phyloP scores from a whole-genome alignment of 1,284 basidiomycete species.

The Coniferiporia sulphurascens region DNA sequence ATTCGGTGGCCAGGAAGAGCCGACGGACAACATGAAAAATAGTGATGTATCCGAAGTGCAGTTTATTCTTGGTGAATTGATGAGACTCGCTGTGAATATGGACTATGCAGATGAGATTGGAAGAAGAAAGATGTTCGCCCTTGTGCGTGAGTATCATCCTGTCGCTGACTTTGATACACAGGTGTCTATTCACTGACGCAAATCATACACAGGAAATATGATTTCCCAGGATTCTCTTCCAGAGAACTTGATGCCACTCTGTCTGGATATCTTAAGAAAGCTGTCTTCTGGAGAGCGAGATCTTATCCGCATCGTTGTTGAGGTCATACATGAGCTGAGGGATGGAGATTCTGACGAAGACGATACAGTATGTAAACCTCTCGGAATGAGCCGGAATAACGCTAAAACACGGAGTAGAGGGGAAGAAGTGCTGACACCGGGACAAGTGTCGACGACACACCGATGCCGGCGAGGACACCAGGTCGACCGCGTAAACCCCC shows the following conservation, averaged over 20 bases:
- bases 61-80: constrained; percentile 78
- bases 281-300: constrained; percentile 86
- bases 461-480: constrained; percentile 26
- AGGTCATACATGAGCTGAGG: constrained; percentile 85
- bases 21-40: constrained; percentile 43
- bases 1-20: constrained; percentile 37
- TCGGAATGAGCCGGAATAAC: neutral
- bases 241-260: constrained; percentile 71
- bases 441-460: constrained; percentile 32
- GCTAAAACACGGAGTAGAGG: constrained; percentile 23
- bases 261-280: constrained; percentile 83
- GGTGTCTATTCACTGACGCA: neutral
- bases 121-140: constrained; percentile 84
- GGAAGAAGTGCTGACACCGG: constrained; percentile 27
- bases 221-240: constrained; percentile 81
- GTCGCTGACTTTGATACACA: neutral
- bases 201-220: constrained; percentile 63
- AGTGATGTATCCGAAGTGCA: constrained; percentile 60
- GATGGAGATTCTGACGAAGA: constrained; percentile 56
- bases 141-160: constrained; percentile 59
- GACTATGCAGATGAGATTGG: constrained; percentile 97
- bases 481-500: constrained; percentile 37
- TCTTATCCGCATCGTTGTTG: constrained; percentile 90
- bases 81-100: constrained; percentile 76
- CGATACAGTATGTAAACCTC: constrained; percentile 22